Percentiles rank a stretch among this genome's conserved stretches.
phyloP scores from a whole-genome alignment of 1,284 basidiomycete genomes.

The Tetrapyrgos nigripes region DNA sequence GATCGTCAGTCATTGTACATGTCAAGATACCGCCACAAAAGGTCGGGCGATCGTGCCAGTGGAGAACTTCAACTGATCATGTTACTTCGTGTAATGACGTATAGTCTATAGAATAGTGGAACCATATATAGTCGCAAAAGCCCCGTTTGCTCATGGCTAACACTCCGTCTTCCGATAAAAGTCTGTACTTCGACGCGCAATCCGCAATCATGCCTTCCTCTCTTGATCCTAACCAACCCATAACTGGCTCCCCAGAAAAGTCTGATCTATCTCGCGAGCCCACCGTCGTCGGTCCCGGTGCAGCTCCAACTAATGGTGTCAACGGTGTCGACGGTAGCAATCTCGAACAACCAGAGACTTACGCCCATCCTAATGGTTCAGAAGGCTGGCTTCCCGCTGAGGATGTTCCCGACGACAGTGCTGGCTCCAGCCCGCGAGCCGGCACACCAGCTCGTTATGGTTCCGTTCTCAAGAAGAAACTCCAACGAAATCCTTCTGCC shows the following conservation, averaged over 20 bases:
- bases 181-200: not conserved
- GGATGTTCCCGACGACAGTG: conserved; percentile 12
- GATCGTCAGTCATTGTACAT: no score
- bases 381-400: conserved; percentile 36
- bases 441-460: conserved; percentile 4
- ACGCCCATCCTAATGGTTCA: conserved; percentile 34
- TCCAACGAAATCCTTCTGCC: not conserved
- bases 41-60: no score
- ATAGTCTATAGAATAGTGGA: not conserved
- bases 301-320: not conserved
- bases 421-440: not conserved
- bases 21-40: no score
- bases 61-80: no score
- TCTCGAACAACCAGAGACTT: not conserved
- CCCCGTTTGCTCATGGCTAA: not conserved
- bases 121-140: not conserved
- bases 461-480: conserved; percentile 13
- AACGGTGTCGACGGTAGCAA: not conserved
- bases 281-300: conserved; percentile 8
- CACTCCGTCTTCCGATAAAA: not conserved
- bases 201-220: conserved; percentile 13
- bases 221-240: conserved; percentile 13
- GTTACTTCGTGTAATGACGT: no score
- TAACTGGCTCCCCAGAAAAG: conserved; percentile 1
- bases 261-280: conserved; percentile 10